phyloP scores from a whole-genome alignment of 108 stramenopile genomes.

The Cyclotella sp. region DNA sequence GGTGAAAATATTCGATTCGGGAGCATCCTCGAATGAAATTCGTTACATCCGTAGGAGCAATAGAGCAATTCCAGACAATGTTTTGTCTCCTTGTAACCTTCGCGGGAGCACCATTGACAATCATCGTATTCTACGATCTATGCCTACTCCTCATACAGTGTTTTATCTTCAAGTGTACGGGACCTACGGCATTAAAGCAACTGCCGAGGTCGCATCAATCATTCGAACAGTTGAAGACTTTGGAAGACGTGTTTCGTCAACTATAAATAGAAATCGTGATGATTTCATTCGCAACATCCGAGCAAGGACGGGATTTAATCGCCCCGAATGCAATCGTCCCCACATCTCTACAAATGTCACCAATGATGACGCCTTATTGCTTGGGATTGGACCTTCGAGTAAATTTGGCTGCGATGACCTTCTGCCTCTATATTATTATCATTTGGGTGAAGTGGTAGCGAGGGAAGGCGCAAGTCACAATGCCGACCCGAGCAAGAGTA shows the following conservation, averaged over 20 bases:
- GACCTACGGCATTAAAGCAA: neutral
- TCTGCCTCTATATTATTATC: neutral
- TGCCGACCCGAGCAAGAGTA: neutral
- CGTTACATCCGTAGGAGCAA: neutral
- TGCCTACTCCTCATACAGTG: neutral
- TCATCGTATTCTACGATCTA: neutral
- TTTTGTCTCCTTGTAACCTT: neutral
- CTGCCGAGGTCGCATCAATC: neutral
- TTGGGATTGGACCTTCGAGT: neutral
- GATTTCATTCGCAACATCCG: no score
- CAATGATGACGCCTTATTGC: neutral
- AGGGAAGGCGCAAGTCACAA: neutral
- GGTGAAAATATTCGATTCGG: neutral
- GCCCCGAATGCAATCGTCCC: no score
- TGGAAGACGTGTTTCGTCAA: neutral
- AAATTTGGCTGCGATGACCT: neutral
- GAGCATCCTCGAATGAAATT: neutral
- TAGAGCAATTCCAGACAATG: neutral
- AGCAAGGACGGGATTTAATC: no score
- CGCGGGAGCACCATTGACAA: neutral
- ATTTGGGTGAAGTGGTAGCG: neutral
- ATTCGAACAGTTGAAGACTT: neutral
- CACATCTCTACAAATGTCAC: no score
- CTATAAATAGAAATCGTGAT: no score
- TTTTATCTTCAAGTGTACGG: conserved; percentile 12